phyloP scores from a whole-genome alignment of 495 filamentous ascomycete species.

The Friedmanniomyces simplex region DNA sequence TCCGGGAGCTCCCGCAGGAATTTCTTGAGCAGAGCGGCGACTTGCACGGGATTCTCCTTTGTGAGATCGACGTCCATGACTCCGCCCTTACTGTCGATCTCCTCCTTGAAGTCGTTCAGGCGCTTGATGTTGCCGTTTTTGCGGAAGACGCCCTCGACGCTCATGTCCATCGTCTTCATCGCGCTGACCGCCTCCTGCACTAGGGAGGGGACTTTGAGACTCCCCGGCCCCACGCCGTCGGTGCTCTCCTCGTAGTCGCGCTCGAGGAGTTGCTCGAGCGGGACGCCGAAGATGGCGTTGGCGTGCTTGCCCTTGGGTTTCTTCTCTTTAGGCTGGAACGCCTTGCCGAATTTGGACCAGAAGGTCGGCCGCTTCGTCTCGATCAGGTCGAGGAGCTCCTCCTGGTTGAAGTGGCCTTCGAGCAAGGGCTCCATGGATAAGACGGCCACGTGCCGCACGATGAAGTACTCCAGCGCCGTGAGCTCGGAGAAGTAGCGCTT shows the following conservation, averaged over 20 bases:
- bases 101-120: slow-evolving; percentile 69
- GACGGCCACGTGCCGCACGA: slow-evolving; percentile 89
- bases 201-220: slow-evolving; percentile 75
- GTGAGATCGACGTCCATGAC: slow-evolving; percentile 71
- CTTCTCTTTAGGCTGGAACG: slow-evolving; percentile 63
- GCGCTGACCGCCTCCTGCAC: slow-evolving; percentile 86
- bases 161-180: slow-evolving; percentile 98
- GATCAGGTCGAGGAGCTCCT: slow-evolving; percentile 89
- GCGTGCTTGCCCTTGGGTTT: slow-evolving; percentile 51
- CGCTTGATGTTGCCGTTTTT: slow-evolving; percentile 97
- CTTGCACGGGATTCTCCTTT: slow-evolving; percentile 78
- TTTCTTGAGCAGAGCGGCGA: slow-evolving; percentile 89
- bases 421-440: slow-evolving; percentile 90
- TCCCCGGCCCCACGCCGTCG: slow-evolving; percentile 86
- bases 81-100: slow-evolving; percentile 64
- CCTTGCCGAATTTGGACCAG: slow-evolving; percentile 96
- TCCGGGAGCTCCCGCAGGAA: slow-evolving; percentile 93
- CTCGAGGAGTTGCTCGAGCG: slow-evolving; percentile 75
- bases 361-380: slow-evolving; percentile 82
- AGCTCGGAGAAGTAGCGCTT: slow-evolving; percentile 95
- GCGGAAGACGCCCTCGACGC: slow-evolving; percentile 95
- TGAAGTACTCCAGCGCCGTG: slow-evolving; percentile 92
- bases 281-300: slow-evolving; percentile 87
- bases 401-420: slow-evolving; percentile 79
- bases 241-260: slow-evolving; percentile 91